phyloP scores from a whole-genome alignment of 441 rosid genomes.

The Lepidium campestre region DNA sequence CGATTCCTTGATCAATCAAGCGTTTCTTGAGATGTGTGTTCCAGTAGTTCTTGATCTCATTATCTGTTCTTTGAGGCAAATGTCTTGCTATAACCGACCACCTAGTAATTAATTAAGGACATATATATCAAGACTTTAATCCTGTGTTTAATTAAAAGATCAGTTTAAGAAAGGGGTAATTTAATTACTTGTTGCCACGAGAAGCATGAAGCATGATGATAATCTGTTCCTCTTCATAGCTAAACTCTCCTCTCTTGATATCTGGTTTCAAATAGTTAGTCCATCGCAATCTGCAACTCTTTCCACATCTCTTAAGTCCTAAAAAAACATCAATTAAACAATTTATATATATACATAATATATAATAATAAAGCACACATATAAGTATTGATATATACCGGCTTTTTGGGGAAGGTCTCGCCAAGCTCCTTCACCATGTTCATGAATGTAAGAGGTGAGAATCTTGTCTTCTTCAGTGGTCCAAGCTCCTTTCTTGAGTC shows the following conservation, averaged over 20 bases:
- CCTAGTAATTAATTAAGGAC: conserved; percentile 28
- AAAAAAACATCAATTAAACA: not conserved
- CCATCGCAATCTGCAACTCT: conserved; percentile 49
- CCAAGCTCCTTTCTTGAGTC: conserved; percentile 48
- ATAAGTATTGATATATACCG: conserved; percentile 10
- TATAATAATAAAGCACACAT: not conserved
- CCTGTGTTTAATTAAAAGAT: not conserved
- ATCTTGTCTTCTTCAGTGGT: conserved; percentile 34
- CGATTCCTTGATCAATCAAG: conserved; percentile 58
- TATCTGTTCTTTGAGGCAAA: conserved; percentile 77
- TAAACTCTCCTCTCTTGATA: conserved; percentile 46
- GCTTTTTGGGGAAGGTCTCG: conserved; percentile 39
- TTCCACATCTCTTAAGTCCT: conserved; percentile 48
- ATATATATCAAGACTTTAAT: not conserved
- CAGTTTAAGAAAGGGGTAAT: no score
- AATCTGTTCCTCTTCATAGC: conserved; percentile 42
- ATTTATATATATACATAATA: not conserved
- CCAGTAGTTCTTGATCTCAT: conserved; percentile 80
- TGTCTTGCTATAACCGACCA: conserved; percentile 80
- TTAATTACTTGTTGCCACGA: conserved; percentile 48
- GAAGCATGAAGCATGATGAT: conserved; percentile 49
- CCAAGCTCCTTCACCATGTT: conserved; percentile 49
- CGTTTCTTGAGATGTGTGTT: conserved; percentile 72
- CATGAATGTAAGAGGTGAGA: conserved; percentile 35
- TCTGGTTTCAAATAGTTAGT: conserved; percentile 41